Conservation (phyloP, 108 stramenopile species). For the Cyclostephanos tholiformis region DNA sequence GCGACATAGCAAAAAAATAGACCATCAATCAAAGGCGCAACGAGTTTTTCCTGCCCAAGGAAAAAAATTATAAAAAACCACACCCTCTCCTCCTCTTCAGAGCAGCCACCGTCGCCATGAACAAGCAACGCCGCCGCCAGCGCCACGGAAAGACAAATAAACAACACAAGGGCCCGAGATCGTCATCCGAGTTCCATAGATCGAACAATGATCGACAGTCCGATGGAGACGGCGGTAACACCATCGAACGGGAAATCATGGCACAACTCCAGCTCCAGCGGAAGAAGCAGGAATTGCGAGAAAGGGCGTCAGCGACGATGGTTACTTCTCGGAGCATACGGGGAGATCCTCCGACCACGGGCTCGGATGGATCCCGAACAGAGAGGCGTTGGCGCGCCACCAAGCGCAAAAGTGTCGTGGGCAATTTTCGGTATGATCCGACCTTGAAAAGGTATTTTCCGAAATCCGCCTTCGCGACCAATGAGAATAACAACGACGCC, state of each 20-base stretch:
- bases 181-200: too few species aligned
- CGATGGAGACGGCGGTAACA: not conserved
- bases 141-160: not conserved
- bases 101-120: too few species aligned
- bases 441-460: constrained; percentile 38
- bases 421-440: constrained; percentile 35
- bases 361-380: not conserved
- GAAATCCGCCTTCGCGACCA: constrained; percentile 24
- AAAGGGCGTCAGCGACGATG: not conserved
- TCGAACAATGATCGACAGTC: not conserved
- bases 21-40: too few species aligned
- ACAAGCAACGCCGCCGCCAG: not conserved
- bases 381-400: not conserved
- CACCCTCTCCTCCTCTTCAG: too few species aligned
- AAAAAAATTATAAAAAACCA: too few species aligned
- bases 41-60: too few species aligned
- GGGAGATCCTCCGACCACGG: not conserved
- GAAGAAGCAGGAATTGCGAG: constrained; percentile 3
- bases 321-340: not conserved
- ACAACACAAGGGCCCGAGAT: not conserved
- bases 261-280: constrained; percentile 41
- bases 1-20: too few species aligned
- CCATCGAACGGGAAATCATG: constrained; percentile 16
- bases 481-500: constrained; percentile 34
- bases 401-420: not conserved